These are phyloP conservation scores for Serpula lacrymans DNA, from an alignment of 768 basidiomycete species.

Conservation along the genomic window DNA sequence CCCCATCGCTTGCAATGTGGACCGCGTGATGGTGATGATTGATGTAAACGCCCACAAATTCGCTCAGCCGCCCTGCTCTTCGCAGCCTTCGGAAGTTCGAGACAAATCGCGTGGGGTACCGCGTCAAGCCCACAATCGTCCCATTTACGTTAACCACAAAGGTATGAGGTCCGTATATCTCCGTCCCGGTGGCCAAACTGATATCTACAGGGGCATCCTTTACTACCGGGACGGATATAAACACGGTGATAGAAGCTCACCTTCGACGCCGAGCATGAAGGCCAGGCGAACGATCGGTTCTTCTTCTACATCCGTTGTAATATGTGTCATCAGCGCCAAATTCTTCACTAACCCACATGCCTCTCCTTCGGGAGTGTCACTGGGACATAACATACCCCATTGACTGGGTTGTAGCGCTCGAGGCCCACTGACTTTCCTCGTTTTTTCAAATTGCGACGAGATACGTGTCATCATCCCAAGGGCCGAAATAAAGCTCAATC, in stretches of 20 bases:
- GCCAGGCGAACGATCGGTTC: slow-evolving; percentile 86
- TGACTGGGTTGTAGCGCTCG: slow-evolving; percentile 96
- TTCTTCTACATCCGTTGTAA: slow-evolving; percentile 98
- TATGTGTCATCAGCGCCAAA: slow-evolving; percentile 98
- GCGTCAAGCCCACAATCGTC: slow-evolving; percentile 89
- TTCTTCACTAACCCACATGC: slow-evolving; percentile 99
- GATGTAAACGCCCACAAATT: slow-evolving; percentile 95
- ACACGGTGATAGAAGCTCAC: slow-evolving; percentile 38
- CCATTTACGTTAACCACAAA: slow-evolving; percentile 98
- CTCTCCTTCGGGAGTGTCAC: slow-evolving; percentile 99
- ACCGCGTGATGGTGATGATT: slow-evolving; percentile 94
- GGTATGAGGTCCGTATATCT: slow-evolving; percentile 91
- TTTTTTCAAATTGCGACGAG: slow-evolving; percentile 98
- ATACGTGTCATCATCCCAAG: slow-evolving; percentile 99
- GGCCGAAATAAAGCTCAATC: slow-evolving; percentile 94
- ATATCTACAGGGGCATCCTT: slow-evolving; percentile 60
- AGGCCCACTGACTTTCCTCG: slow-evolving; percentile 96
- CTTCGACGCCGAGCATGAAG: slow-evolving; percentile 97
- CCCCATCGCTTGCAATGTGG: slow-evolving; percentile 95
- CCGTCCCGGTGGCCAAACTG: slow-evolving; percentile 84
- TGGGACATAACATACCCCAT: slow-evolving; percentile 98
- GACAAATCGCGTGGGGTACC: slow-evolving; percentile 82
- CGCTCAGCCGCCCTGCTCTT: slow-evolving; percentile 87
- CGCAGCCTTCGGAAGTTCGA: slow-evolving; percentile 88
- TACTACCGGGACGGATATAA: slow-evolving; percentile 8